Base-by-base conservation (phyloP, 257 asterid genomes). In the Avicennia marina region DNA sequence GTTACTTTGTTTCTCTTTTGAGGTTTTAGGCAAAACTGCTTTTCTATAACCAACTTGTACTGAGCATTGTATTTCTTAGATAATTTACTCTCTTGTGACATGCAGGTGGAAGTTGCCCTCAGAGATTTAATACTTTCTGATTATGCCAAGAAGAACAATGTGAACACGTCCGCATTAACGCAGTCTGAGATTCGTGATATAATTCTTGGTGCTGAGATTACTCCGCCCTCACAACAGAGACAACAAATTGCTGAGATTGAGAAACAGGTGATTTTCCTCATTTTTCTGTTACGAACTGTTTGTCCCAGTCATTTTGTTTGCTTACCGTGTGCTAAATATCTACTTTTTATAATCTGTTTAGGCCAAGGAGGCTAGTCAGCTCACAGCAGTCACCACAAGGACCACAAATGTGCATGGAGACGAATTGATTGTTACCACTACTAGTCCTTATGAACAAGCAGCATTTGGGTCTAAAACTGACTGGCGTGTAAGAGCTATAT, bases 401-500 rank as follows among this genome's bases (percentile, higher is more conserved):
- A 93, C 99, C 42, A 82, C 96, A 50, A 93, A 93, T 50, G 95
- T 86, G 27, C 99, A 93, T 49, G 99, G 99, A 22, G 99, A 93
- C 21, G 94, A 86, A 56, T 72, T 93, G 45, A 89, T 89, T 19
- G 99, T 93, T 38, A 89, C 96, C 42, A 93, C 99, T 0, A 93
- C 90, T 4, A 93, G 99, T 76, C 99, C 99, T 3, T 93, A 84
- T 43, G 97, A 86, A 76, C 99, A 93, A 70, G 81, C 89, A 39
- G 81, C 93, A 49, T 84, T 75, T 63, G 91, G 86, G n/a, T 77
- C 97, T 1, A 89, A 89, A 77, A 93, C 97, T 2, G 96, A 93
- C 78, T 93, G 99, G 99, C 99, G 99, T 64, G 97, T 93, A 42
- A 79, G 99, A 75, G 97, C 99, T 59, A 89, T 93, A 65, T 93